Evolutionary conservation across 768 basidiomycete genomes (phyloP).

Genomic region (Agrocybe pediades): DNA sequence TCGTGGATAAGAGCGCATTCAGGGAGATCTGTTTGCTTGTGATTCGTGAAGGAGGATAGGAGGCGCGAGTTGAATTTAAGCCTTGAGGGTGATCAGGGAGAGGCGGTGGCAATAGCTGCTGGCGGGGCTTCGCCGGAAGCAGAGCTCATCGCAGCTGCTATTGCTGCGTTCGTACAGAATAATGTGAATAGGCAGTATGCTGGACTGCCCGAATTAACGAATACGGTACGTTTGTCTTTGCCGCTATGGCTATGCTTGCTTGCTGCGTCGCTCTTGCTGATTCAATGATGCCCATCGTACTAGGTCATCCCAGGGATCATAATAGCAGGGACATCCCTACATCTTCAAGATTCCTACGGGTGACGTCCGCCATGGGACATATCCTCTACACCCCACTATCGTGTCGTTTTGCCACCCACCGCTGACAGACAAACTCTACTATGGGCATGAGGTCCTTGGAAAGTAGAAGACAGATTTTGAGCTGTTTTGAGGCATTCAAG

Average conservation of each 20-base stretch:
- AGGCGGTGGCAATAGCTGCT: too few species aligned
- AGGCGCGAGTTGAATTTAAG: too few species aligned
- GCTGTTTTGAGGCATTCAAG: slow-evolving; percentile 33
- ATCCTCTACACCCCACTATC: slow-evolving; percentile 18
- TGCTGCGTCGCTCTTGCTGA: neutral
- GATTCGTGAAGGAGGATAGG: neutral
- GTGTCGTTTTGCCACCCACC: slow-evolving; percentile 18
- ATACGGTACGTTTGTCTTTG: neutral
- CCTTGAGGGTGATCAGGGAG: too few species aligned
- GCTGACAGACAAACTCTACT: slow-evolving; percentile 17
- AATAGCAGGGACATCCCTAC: slow-evolving; percentile 27
- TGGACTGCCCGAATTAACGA: neutral
- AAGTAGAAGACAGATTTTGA: slow-evolving; percentile 24
- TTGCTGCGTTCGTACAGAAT: neutral
- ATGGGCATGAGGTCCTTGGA: slow-evolving; percentile 33
- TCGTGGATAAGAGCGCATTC: neutral
- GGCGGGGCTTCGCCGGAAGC: neutral
- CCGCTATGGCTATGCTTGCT: slow-evolving; percentile 20
- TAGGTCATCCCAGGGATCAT: slow-evolving; percentile 32
- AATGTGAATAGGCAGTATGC: neutral
- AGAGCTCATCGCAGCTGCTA: neutral
- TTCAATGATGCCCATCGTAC: neutral
- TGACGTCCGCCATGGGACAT: slow-evolving; percentile 14
- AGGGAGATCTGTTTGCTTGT: neutral
- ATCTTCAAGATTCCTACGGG: slow-evolving; percentile 31